A percentile compares a stretch with the other conserved stretches of the same genome.
Conservation (phyloP, 805 yeast genomes). For the Jamesozyma spencerorum region DNA sequence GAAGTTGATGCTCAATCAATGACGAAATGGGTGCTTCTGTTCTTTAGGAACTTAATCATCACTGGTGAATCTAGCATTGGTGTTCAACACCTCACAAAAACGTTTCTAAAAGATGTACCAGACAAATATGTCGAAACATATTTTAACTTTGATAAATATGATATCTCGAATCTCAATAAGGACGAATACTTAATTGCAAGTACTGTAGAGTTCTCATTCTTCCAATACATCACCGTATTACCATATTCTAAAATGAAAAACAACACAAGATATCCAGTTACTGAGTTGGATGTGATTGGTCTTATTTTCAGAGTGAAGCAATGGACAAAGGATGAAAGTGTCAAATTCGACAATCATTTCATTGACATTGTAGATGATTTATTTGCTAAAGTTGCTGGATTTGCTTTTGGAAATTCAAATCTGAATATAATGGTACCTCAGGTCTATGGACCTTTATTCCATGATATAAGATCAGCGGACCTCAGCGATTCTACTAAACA, state of each 20-base stretch:
- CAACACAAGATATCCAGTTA: constrained; percentile 33
- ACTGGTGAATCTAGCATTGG: constrained; percentile 49
- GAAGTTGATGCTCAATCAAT: constrained; percentile 15
- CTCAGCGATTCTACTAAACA: constrained; percentile 2
- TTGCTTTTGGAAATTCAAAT: constrained; percentile 11
- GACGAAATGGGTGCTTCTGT: constrained; percentile 43
- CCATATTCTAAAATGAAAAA: constrained; percentile 24
- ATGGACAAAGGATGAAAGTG: constrained; percentile 21
- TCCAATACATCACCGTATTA: constrained; percentile 29
- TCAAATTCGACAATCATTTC: constrained; percentile 14
- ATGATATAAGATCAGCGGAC: neutral
- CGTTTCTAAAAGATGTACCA: constrained; percentile 8
- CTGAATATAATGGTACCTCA: constrained; percentile 4
- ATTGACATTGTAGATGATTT: constrained; percentile 30
- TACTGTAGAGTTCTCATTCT: constrained; percentile 23
- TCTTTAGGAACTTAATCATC: constrained; percentile 39
- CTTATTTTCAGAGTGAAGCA: constrained; percentile 33
- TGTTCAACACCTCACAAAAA: constrained; percentile 6
- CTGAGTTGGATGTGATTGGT: constrained; percentile 42
- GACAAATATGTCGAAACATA: constrained; percentile 7
- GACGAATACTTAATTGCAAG: constrained; percentile 13
- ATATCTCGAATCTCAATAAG: constrained; percentile 8
- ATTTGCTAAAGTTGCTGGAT: constrained; percentile 40
- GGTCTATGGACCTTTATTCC: constrained; percentile 5
- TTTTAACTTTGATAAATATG: constrained; percentile 17